Base-by-base conservation (phyloP, 2,329 filamentous ascomycete species). In the Calonectria pseudoturangicola region DNA sequence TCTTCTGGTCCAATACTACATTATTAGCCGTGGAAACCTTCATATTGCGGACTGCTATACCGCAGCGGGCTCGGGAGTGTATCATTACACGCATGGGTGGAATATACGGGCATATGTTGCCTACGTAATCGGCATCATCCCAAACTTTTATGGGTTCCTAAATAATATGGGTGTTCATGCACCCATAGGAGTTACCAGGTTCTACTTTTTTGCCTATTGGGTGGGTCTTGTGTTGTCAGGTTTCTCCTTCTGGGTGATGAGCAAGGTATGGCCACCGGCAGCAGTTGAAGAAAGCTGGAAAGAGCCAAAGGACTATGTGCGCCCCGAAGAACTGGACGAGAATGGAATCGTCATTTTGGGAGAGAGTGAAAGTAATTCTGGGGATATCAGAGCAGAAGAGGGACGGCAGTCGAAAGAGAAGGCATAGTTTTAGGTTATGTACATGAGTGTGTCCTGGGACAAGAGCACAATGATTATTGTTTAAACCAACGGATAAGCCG, bases 1-100 rank as follows among this genome's bases (percentile, higher is more conserved):
- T 2, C 68, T 87, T 8, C 78, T 87, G 3, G 83, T 81, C 70
- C 81, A 87, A 70, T 87, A 88, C 77, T 86, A 84, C 68, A 63
- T 86, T 21, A 80, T 87, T 7, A n/a, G 41, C 10, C 63, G 64
- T 1, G 70, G 70, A 18, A 56, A 41, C 8, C 50, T 68, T 12
- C 21, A 68, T 16, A 64, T 72, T 6, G 43, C 45, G 13, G 64
- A 72, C 56, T 68, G 64, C 27, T 72, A 36, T 41, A 64, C 65
- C 2, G 33, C 64, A 1, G 51, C 54, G 2, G 64, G 62, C 18
- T 63, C 70, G 12, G 70, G 70, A 10, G 33, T 39, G 7, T 72
- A 72, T 41, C 62, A 72, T 41, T 72, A 64, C 13, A 68, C 56
- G 1, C 70, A 68, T 28, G 70, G 70, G 0, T 68, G 64, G 64